Evolutionary conservation across 2,329 filamentous ascomycete species (phyloP).

Genomic region (Aspergillus persii): DNA sequence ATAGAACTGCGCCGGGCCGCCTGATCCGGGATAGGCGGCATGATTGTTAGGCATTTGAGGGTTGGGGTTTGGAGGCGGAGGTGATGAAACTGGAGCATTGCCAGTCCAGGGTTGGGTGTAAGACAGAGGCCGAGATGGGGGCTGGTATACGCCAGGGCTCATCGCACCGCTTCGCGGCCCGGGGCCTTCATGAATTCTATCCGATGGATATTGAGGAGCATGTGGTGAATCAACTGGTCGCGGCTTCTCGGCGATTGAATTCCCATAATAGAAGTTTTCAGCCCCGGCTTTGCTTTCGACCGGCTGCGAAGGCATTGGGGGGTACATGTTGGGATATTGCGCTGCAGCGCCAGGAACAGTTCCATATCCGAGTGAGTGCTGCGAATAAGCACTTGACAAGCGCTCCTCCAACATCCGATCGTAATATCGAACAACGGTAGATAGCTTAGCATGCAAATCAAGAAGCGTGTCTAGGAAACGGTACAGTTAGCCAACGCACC

Average conservation of each 20-base stretch:
- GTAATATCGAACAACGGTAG: conserved; percentile 94
- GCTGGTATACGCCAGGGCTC: conserved; percentile 22
- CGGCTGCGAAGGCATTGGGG: conserved; percentile 61
- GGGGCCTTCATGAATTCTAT: conserved; percentile 14
- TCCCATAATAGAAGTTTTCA: conserved; percentile 80
- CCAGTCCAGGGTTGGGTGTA: conserved; percentile 23
- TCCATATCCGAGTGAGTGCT: conserved; percentile 68
- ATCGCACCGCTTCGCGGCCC: conserved; percentile 13
- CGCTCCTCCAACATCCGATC: conserved; percentile 97
- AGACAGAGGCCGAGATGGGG: conserved; percentile 15
- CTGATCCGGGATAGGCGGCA: conserved; percentile 15
- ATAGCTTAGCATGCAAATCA: conserved; percentile 90
- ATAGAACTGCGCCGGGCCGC: conserved; percentile 20
- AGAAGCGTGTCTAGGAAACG: conserved; percentile 71
- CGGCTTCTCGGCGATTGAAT: conserved; percentile 52
- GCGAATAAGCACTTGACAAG: conserved; percentile 85
- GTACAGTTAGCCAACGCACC: conserved; percentile 16
- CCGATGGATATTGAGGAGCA: conserved; percentile 44
- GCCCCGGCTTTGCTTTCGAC: conserved; percentile 53
- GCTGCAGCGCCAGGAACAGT: conserved; percentile 44
- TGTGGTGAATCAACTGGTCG: conserved; percentile 52
- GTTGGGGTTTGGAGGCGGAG: conserved; percentile 16
- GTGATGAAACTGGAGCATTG: conserved; percentile 19
- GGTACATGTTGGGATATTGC: conserved; percentile 64
- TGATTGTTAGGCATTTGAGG: conserved; percentile 15